Evolutionary conservation across 805 yeast genomes (phyloP).

Genomic region (Metschnikowia gruessii): DNA sequence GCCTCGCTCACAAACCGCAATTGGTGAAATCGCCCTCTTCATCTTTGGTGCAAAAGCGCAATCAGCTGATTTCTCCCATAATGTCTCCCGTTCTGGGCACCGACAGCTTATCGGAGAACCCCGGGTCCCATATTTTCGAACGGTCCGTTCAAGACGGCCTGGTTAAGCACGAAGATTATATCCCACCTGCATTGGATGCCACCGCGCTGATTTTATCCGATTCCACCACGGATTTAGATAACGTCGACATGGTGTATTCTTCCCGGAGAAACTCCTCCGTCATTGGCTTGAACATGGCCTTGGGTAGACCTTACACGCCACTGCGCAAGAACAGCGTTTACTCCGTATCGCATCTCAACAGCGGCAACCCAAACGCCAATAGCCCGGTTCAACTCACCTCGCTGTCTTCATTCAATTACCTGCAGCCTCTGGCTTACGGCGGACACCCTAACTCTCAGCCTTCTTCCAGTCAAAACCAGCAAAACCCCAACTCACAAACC

Average conservation of each 20-base stretch:
- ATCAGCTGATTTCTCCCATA: conserved; percentile 15
- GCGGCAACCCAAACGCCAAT: conserved; percentile 7
- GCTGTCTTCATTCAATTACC: conserved; percentile 11
- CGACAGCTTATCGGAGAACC: conserved; percentile 18
- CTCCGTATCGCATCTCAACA: conserved; percentile 16
- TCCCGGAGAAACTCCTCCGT: conserved; percentile 55
- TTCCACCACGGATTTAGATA: conserved; percentile 59
- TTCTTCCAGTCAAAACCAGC: neutral
- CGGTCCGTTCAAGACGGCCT: conserved; percentile 41
- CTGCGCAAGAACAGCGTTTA: conserved; percentile 36
- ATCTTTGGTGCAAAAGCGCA: neutral
- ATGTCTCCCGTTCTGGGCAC: conserved; percentile 17
- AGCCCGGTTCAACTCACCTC: conserved; percentile 1
- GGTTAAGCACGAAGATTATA: conserved; percentile 56
- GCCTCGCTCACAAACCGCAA: conserved; percentile 2
- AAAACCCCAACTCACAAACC: conserved; percentile 8
- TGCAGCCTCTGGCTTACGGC: conserved; percentile 8
- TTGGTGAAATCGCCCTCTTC: conserved; percentile 8
- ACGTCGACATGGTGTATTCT: conserved; percentile 67
- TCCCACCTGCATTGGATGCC: conserved; percentile 77
- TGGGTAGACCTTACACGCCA: conserved; percentile 41
- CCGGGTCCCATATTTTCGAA: conserved; percentile 37
- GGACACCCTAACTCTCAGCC: conserved; percentile 7
- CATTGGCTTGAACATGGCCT: conserved; percentile 45
- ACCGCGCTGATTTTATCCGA: conserved; percentile 67